Evolutionary conservation across 140 eudicot genomes (phyloP).

Genomic region (Cichorium intybus): DNA sequence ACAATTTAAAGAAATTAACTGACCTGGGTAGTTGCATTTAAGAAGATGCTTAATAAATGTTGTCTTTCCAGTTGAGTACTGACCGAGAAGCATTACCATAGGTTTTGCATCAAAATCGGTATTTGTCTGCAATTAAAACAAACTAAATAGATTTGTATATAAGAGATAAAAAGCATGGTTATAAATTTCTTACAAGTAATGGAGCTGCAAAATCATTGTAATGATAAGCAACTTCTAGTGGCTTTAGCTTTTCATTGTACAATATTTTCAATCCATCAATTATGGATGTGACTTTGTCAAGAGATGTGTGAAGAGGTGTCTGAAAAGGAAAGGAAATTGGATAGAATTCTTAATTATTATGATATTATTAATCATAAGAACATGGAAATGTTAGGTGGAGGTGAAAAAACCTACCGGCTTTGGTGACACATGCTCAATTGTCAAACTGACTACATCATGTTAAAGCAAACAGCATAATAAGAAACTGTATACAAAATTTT

Average conservation of each 20-base stretch:
- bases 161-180: neutral
- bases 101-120: conserved; percentile 97
- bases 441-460: conserved; percentile 38
- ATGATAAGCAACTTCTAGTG: conserved; percentile 77
- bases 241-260: conserved; percentile 82
- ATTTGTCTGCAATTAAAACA: conserved; percentile 47
- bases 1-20: neutral
- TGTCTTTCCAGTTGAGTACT: conserved; percentile 96
- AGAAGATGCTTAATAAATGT: conserved; percentile 91
- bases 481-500: neutral
- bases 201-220: conserved; percentile 84
- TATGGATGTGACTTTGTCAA: conserved; percentile 66
- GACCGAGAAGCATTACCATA: conserved; percentile 99
- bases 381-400: neutral
- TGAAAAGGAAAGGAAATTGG: conserved; percentile 11
- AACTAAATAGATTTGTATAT: neutral
- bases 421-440: conserved; percentile 28
- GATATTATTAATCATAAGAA: neutral
- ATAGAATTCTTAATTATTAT: neutral
- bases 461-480: conserved; percentile 10
- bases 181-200: conserved; percentile 50
- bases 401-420: conserved; percentile 39
- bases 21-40: conserved; percentile 80
- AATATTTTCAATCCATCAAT: conserved; percentile 83
- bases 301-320: conserved; percentile 30